phyloP scores from a whole-genome alignment of 2,329 filamentous ascomycete genomes.

The Alternaria gaisen region DNA sequence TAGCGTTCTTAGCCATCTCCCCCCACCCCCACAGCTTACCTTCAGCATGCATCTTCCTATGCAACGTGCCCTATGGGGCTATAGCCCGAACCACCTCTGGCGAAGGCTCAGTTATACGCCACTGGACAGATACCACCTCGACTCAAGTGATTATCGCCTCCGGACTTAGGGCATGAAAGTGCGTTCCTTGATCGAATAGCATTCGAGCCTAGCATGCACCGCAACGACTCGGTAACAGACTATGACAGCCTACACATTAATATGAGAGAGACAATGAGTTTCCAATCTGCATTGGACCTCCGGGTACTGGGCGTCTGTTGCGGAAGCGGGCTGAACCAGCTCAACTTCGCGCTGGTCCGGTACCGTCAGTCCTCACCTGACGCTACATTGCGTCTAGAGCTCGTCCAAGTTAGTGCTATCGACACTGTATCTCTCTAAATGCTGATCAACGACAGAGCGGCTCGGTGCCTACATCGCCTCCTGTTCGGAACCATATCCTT shows the following conservation, averaged over 20 bases:
- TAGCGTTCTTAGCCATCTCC: background rate
- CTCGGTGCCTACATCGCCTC: conserved; percentile 63
- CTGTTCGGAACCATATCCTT: conserved; percentile 66
- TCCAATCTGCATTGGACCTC: conserved; percentile 53
- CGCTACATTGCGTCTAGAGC: conserved; percentile 64
- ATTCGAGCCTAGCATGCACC: conserved; percentile 14
- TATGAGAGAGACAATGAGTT: conserved; percentile 5
- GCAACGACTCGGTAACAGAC: conserved; percentile 26
- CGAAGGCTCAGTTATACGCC: background rate
- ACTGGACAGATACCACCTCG: background rate
- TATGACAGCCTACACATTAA: conserved; percentile 1
- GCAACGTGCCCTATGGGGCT: background rate
- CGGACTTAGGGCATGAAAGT: background rate
- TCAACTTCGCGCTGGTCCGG: conserved; percentile 67
- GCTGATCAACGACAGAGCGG: conserved; percentile 55
- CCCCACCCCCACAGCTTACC: background rate
- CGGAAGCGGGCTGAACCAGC: conserved; percentile 64
- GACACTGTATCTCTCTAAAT: background rate
- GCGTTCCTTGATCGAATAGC: background rate
- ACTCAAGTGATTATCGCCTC: background rate
- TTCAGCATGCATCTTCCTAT: background rate
- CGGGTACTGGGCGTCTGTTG: conserved; percentile 65
- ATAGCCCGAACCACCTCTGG: background rate
- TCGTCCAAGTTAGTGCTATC: conserved; percentile 51
- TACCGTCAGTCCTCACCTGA: conserved; percentile 64